Evolutionary conservation across 208 protist species (phyloP).

Genomic region (Acanthamoeba healyi): DNA sequence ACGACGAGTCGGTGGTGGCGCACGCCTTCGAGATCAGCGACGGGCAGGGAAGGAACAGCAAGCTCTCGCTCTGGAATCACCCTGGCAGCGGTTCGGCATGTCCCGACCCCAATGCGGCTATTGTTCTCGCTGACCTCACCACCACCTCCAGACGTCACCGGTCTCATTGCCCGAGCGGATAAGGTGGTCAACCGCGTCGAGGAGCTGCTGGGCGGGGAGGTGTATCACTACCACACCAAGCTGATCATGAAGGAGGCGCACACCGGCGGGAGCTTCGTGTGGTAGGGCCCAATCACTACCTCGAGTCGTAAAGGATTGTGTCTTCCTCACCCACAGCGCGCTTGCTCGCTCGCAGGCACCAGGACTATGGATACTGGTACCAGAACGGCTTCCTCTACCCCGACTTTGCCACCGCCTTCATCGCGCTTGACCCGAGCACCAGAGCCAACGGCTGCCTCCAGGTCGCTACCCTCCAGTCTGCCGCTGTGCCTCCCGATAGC

Average conservation of each 20-base stretch:
- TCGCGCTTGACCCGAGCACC: slow-evolving; percentile 59
- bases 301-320: too few relatives aligned
- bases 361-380: slow-evolving; percentile 77
- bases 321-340: too few relatives aligned
- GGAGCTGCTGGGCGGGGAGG: slow-evolving; percentile 53
- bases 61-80: slow-evolving; percentile 45
- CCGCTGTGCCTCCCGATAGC: neutral
- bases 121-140: neutral
- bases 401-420: slow-evolving; percentile 69
- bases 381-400: slow-evolving; percentile 70
- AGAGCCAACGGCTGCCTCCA: slow-evolving; percentile 58
- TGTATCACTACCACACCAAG: slow-evolving; percentile 75
- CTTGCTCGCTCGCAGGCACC: slow-evolving; percentile 45
- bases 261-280: slow-evolving; percentile 22
- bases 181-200: slow-evolving; percentile 26
- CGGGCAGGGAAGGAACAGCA: slow-evolving; percentile 16
- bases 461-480: neutral
- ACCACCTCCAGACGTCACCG: slow-evolving; percentile 30
- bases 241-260: slow-evolving; percentile 68
- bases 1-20: neutral
- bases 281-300: too few relatives aligned
- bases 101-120: too few relatives aligned
- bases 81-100: neutral
- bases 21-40: slow-evolving; percentile 19
- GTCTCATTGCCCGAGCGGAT: slow-evolving; percentile 1